phyloP scores from a whole-genome alignment of 176 grass and related monocot genomes.

The Sorghum bicolor region Sorghum_bicolor_NCBIv3 NC_012878.2:59230001-59230500 shows the following conservation, averaged over 20 bases:
- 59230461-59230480: too few relatives aligned
- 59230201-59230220: conserved; percentile 97
- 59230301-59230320: background rate
- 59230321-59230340: background rate
- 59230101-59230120: background rate
- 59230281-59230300: background rate
- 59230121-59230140: background rate
- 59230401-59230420: too few relatives aligned
- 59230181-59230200: conserved; percentile 97
- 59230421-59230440: too few relatives aligned
- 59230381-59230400: too few relatives aligned
- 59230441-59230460: background rate
- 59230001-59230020: conserved; percentile 95
- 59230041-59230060: conserved; percentile 82
- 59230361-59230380: background rate
- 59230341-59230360: background rate
- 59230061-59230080: conserved; percentile 91
- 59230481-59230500: too few relatives aligned
- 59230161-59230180: conserved; percentile 98
- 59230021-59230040: conserved; percentile 96
- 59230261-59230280: background rate
- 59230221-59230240: background rate
- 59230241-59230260: background rate
- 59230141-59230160: conserved; percentile 27
- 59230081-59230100: conserved; percentile 75